Conservation (phyloP, 2,329 filamentous ascomycete species). For the Aspergillus fijiensis region DNA sequence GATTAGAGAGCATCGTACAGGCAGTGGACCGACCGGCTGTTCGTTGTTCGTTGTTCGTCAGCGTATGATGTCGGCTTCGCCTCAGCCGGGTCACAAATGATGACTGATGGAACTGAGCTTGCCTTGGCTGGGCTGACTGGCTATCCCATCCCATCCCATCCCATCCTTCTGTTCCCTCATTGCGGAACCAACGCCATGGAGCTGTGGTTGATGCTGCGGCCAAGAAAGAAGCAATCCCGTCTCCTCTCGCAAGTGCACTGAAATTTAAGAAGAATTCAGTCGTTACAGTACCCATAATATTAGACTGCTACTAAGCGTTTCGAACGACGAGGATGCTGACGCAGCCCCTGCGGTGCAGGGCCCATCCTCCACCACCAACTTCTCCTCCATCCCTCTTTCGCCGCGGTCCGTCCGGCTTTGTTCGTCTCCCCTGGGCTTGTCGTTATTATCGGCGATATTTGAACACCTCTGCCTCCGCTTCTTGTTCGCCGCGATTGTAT, state of each 20-base stretch:
- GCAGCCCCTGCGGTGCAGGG: conserved; percentile 41
- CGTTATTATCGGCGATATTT: conserved; percentile 16
- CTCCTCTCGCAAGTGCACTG: neutral
- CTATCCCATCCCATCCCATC: neutral
- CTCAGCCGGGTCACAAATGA: conserved; percentile 4
- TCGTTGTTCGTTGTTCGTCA: neutral
- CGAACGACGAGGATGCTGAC: conserved; percentile 27
- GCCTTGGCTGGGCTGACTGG: neutral
- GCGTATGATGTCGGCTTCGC: conserved; percentile 7
- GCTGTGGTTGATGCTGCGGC: neutral
- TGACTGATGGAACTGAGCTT: neutral
- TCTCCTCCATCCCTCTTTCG: conserved; percentile 60
- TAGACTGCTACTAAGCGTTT: neutral
- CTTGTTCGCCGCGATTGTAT: conserved; percentile 8
- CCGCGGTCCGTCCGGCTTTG: conserved; percentile 17
- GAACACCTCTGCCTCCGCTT: conserved; percentile 25
- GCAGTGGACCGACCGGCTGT: neutral
- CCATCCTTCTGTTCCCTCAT: neutral
- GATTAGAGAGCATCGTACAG: neutral
- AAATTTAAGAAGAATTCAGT: neutral
- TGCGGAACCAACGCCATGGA: neutral
- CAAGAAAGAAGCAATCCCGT: neutral
- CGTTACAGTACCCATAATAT: neutral
- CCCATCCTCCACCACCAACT: conserved; percentile 25
- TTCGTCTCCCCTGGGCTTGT: conserved; percentile 17